phyloP scores from a whole-genome alignment of 495 filamentous ascomycete species.

The Ramalina peruviana region DNA sequence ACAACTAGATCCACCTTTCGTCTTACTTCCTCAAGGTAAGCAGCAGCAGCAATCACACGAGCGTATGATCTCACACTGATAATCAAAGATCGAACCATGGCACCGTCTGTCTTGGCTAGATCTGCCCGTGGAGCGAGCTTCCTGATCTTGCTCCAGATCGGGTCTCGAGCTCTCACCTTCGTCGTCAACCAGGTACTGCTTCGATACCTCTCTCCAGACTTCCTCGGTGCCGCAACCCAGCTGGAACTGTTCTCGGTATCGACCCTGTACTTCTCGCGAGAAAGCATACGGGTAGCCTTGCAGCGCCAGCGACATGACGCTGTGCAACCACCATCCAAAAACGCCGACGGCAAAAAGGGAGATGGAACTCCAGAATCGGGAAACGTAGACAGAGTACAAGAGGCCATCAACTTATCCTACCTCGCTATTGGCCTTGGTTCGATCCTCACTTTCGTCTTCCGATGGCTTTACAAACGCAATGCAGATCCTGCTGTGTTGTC shows the following conservation, averaged over 20 bases:
- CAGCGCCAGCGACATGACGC: slow-evolving; percentile 51
- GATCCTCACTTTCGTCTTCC: slow-evolving; percentile 45
- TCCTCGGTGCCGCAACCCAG: slow-evolving; percentile 74
- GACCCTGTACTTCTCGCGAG: slow-evolving; percentile 80
- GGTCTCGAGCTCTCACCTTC: slow-evolving; percentile 78
- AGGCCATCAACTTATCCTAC: slow-evolving; percentile 78
- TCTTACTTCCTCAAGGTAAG: neutral
- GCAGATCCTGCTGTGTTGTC: slow-evolving; percentile 37
- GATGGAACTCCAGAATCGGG: neutral
- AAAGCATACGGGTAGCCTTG: slow-evolving; percentile 72
- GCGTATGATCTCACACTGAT: neutral
- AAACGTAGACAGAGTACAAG: slow-evolving; percentile 31
- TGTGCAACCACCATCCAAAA: slow-evolving; percentile 10
- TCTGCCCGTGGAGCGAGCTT: slow-evolving; percentile 63
- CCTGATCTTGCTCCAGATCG: slow-evolving; percentile 73
- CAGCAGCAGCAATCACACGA: neutral
- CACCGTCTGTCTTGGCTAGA: slow-evolving; percentile 14
- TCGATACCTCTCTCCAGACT: slow-evolving; percentile 67
- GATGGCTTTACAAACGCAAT: slow-evolving; percentile 47
- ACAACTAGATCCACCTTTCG: too few relatives aligned
- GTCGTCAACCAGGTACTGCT: slow-evolving; percentile 78
- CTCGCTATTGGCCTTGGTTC: slow-evolving; percentile 58
- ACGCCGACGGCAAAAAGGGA: slow-evolving; percentile 1
- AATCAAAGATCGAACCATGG: neutral
- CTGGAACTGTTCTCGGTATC: slow-evolving; percentile 82